Evolutionary conservation across 208 protist species (phyloP), one percentile per base, ranked within the genome.

Genomic region (Acanthamoeba sp.): DNA sequence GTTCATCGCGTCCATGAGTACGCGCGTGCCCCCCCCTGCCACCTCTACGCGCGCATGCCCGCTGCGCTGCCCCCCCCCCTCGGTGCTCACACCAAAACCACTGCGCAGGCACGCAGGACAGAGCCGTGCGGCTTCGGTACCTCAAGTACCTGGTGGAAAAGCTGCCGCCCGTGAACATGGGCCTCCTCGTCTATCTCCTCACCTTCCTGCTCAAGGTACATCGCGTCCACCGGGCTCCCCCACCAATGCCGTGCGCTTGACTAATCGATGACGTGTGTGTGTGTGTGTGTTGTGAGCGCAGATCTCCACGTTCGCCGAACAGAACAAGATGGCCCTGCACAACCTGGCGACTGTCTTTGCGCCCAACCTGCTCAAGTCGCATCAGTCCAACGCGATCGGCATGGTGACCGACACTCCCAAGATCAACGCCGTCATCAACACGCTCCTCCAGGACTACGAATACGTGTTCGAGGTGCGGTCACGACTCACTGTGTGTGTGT

Each of bases 291-390:
- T 24, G 57, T 24, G 66, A 10, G n/a, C 34, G 66, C 12, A 76
- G 66, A 40, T 91, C 6, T 38, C 85, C 22, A 71, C 18, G 57
- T 76, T 59, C 24, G 38, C 50, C 14, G 62, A 76, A 5, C 32
- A 34, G 59, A 92, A 92, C 62, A 92, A 92, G 59, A 92, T 92
- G 87, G 87, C 50, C 20, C 59, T 76, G 9, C 57, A 71, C 87
- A 92, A 92, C 87, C 18, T 92, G 34, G 87, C 87, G 16, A 92
- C 87, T 3, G 87, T 92, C 14, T 92, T 92, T 29, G 87, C 87
- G 36, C 87, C 87, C 34, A 52, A 42, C 36, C 87, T 92, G 9
- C 62, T 92, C 42, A 66, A 80, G 69, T 80, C 69, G 69, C 69
- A 80, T 18, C 69, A 80, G 66, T 76, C 66, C 66, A 76, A 76